phyloP scores from a whole-genome alignment of 371 early-diverging fungal genomes.

The Apophysomyces sp. region DNA sequence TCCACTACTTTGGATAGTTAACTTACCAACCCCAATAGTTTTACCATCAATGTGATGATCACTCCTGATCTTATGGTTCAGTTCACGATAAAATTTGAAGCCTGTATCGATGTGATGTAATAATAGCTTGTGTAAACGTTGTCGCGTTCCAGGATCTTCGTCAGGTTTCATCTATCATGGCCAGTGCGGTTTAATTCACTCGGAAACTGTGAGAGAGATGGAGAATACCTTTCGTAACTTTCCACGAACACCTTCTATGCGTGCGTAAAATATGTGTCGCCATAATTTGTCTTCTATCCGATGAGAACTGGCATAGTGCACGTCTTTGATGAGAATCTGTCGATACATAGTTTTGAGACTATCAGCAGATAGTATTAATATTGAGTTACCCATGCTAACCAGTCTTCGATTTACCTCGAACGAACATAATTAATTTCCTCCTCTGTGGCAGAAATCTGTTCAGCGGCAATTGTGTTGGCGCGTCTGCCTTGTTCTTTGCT shows the following conservation, averaged over 20 bases:
- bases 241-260: constrained; percentile 37
- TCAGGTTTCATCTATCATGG: neutral
- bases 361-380: too few species aligned
- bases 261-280: constrained; percentile 48
- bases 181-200: neutral
- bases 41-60: constrained; percentile 35
- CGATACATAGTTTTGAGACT: constrained; percentile 41
- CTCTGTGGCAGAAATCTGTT: constrained; percentile 44
- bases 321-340: constrained; percentile 26
- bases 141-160: constrained; percentile 6
- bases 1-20: too few species aligned
- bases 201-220: neutral
- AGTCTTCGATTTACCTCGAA: constrained; percentile 43
- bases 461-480: constrained; percentile 28
- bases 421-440: constrained; percentile 50
- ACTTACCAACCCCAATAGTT: constrained; percentile 39
- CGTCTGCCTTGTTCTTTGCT: constrained; percentile 36
- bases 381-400: too few species aligned
- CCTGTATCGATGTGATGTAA: constrained; percentile 31
- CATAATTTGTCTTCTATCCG: constrained; percentile 49
- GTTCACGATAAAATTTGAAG: constrained; percentile 45
- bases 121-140: constrained; percentile 19
- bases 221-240: constrained; percentile 34
- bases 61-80: constrained; percentile 31
- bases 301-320: constrained; percentile 31